Evolutionary conservation across 78 protist species (phyloP), one percentile per base, ranked within the genome.

Genomic region (Neovahlkampfia damariscottae): DNA sequence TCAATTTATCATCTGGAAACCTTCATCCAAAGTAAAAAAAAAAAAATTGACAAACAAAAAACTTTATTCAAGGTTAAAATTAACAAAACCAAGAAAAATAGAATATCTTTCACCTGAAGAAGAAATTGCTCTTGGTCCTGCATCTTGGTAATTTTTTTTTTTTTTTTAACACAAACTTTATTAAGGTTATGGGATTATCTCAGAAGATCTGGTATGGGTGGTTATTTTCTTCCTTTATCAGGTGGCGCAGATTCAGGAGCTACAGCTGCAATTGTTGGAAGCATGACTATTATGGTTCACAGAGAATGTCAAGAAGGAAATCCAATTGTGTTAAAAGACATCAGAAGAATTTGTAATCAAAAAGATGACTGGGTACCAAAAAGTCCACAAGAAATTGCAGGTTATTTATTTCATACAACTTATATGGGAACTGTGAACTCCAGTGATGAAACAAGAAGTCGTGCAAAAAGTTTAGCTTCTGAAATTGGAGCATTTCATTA

Each of bases 111-210:
- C 62, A 5, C 86, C 86, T 7, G 40, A 70, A 6, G 91, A 82
- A 9, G 91, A 87, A 81, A 80, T 87, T 70, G 83, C 79, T 3
- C 70, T 50, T 29, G 87, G 89, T n/a, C 93, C 89, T 6, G 91
- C 91, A 3, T 85, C 88, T 77, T 87, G 95, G 95, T n/a, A n/a
- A n/a, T n/a, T n/a, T n/a, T n/a, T n/a, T n/a, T n/a, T n/a, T n/a
- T n/a, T n/a, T n/a, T n/a, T n/a, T n/a, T n/a, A n/a, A n/a, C n/a
- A n/a, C n/a, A n/a, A n/a, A n/a, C n/a, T n/a, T n/a, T n/a, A n/a
- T n/a, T n/a, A n/a, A n/a, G n/a, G n/a, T 70, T 91, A 31, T 91
- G 95, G 96, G 96, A 91, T 73, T 91, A 91, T 75, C 81, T 91
- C 32, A 82, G 96, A 10, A 84, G 96, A 67, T 77, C 84, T 2